A percentile compares a stretch with the other conserved stretches of the same genome.
These are phyloP conservation scores for Candida nitratophila DNA, from an alignment of 805 yeast species.

Conservation along the genomic window DNA sequence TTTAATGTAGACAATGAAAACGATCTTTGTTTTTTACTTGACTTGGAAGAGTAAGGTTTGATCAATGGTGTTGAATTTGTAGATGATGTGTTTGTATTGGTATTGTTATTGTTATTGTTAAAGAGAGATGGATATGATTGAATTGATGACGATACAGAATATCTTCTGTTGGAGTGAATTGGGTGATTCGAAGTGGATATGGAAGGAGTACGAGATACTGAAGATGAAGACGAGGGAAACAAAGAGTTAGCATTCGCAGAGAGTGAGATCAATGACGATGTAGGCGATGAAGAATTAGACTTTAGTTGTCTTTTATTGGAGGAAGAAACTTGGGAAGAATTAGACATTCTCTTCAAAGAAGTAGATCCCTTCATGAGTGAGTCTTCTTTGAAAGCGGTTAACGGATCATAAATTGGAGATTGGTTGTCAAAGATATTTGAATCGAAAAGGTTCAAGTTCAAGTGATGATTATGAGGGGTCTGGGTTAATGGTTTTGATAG, in stretches of 20 bases:
- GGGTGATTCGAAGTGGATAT: no score
- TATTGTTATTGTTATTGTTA: no score
- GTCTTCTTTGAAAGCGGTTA: background rate
- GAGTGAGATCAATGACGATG: slow-evolving; percentile 1
- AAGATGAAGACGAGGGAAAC: background rate
- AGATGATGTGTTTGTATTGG: background rate
- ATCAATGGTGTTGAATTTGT: background rate
- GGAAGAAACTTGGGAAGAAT: background rate
- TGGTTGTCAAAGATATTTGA: slow-evolving; percentile 1
- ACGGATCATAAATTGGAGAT: background rate
- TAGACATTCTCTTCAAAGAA: background rate
- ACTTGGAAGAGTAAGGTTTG: background rate
- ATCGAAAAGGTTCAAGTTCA: background rate
- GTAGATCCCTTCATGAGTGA: background rate
- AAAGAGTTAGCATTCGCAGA: background rate
- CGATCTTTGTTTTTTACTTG: slow-evolving; percentile 2
- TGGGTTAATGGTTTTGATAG: background rate
- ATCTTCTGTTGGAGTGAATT: background rate
- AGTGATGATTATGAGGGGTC: background rate
- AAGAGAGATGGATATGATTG: slow-evolving; percentile 1
- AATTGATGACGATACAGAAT: background rate
- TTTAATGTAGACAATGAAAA: background rate
- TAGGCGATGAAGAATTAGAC: slow-evolving; percentile 1
- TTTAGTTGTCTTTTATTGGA: background rate
- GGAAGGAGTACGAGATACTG: slow-evolving; percentile 2